Evolutionary conservation across 208 protist genomes (phyloP).

Genomic region (Acanthamoeba lenticulata): DNA sequence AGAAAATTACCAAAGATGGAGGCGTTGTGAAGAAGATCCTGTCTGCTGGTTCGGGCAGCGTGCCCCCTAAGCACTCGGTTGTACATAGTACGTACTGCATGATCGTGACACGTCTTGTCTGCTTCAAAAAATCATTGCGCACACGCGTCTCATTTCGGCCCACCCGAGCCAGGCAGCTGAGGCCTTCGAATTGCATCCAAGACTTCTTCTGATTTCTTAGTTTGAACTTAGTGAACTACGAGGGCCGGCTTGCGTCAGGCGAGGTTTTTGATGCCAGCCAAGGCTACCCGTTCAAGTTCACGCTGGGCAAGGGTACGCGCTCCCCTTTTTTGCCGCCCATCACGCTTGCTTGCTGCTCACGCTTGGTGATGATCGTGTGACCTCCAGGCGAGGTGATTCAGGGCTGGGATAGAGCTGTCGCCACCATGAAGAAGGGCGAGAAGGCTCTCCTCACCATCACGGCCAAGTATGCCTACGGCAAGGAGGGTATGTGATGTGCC

Average conservation of each 20-base stretch:
- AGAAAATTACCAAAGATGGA: slow-evolving; percentile 69
- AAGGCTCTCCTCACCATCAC: slow-evolving; percentile 70
- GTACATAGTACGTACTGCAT: not conserved
- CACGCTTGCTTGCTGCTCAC: too few relatives aligned
- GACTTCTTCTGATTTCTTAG: not conserved
- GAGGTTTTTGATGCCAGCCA: slow-evolving; percentile 84
- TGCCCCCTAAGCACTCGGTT: not conserved
- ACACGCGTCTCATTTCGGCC: not conserved
- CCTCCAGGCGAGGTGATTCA: slow-evolving; percentile 83
- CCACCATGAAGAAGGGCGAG: slow-evolving; percentile 82
- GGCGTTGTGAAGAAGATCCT: slow-evolving; percentile 73
- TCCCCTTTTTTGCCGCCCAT: slow-evolving; percentile 57
- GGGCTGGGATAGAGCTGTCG: slow-evolving; percentile 82
- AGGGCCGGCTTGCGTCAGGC: slow-evolving; percentile 83
- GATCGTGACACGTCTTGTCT: not conserved
- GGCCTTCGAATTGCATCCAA: not conserved
- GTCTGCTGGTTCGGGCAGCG: slow-evolving; percentile 9
- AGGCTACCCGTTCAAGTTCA: slow-evolving; percentile 64
- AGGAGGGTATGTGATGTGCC: not conserved
- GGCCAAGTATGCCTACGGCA: slow-evolving; percentile 82
- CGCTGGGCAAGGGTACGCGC: slow-evolving; percentile 56
- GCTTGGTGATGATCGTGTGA: not conserved
- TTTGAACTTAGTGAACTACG: slow-evolving; percentile 81
- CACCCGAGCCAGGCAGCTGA: not conserved
- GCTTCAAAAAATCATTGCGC: not conserved